Conservation (phyloP, 1,284 basidiomycete genomes). For the Bjerkandera adusta region DNA sequence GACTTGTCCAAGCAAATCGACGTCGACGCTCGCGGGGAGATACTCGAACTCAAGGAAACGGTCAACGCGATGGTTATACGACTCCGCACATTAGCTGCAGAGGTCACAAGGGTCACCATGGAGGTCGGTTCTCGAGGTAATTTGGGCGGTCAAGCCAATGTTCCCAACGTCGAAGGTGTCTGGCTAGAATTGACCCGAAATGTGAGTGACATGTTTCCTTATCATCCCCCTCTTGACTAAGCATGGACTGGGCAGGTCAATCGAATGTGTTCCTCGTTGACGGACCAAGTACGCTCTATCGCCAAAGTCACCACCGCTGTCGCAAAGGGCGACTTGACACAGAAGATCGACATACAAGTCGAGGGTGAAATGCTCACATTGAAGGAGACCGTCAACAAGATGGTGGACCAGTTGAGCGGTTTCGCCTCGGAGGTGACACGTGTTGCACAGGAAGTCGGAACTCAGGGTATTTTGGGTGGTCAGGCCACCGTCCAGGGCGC, state of each 20-base stretch:
- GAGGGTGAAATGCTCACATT: conserved; percentile 91
- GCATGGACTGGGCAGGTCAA: conserved; percentile 59
- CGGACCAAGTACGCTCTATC: conserved; percentile 93
- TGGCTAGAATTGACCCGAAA: conserved; percentile 92
- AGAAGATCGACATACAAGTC: conserved; percentile 88
- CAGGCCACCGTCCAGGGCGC: conserved; percentile 92
- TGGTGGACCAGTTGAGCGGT: conserved; percentile 88
- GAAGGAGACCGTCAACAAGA: conserved; percentile 84
- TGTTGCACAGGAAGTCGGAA: conserved; percentile 91
- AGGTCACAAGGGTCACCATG: conserved; percentile 94
- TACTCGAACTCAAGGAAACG: conserved; percentile 95
- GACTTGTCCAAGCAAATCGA: conserved; percentile 97
- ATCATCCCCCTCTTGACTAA: conserved; percentile 5
- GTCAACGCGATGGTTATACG: conserved; percentile 98
- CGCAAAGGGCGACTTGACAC: conserved; percentile 84
- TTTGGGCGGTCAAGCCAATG: conserved; percentile 88
- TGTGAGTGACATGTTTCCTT: conserved; percentile 44
- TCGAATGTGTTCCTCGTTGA: conserved; percentile 90
- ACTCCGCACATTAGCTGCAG: conserved; percentile 87
- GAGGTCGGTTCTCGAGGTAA: conserved; percentile 93
- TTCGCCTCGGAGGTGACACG: conserved; percentile 96
- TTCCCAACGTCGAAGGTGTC: conserved; percentile 93
- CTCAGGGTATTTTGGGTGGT: conserved; percentile 90
- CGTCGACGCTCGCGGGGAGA: conserved; percentile 95
- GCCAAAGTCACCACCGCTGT: conserved; percentile 93